Conservation (phyloP, 192 early-diverging fungal genomes). For the Gaertneriomyces semiglobifer region DNA sequence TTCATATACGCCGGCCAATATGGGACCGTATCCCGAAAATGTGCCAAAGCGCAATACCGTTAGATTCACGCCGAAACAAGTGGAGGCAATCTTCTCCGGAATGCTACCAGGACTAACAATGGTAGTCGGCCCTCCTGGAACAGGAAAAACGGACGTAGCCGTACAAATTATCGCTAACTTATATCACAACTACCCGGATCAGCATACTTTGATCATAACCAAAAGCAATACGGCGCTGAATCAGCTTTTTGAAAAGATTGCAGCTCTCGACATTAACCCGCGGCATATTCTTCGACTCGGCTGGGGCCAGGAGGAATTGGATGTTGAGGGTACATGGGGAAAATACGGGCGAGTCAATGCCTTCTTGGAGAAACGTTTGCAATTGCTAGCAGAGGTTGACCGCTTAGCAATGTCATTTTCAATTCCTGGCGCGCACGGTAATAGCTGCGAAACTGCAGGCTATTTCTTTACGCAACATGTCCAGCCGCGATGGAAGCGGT, state of each 20-base stretch:
- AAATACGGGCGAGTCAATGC: slow-evolving; percentile 94
- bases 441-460: slow-evolving; percentile 88
- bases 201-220: slow-evolving; percentile 90
- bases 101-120: slow-evolving; percentile 82
- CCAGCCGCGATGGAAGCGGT: slow-evolving; percentile 70
- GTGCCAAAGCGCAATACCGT: slow-evolving; percentile 67
- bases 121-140: slow-evolving; percentile 96
- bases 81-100: slow-evolving; percentile 83
- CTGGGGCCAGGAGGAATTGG: slow-evolving; percentile 87
- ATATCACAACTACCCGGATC: slow-evolving; percentile 84
- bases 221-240: slow-evolving; percentile 99
- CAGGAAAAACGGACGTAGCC: slow-evolving; percentile 97
- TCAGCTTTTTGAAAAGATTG: slow-evolving; percentile 97
- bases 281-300: slow-evolving; percentile 92
- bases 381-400: slow-evolving; percentile 73
- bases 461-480: slow-evolving; percentile 86
- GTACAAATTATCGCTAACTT: slow-evolving; percentile 95
- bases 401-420: slow-evolving; percentile 69
- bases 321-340: slow-evolving; percentile 67
- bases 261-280: slow-evolving; percentile 84
- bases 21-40: slow-evolving; percentile 74
- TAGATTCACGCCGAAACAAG: slow-evolving; percentile 81
- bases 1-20: slow-evolving; percentile 61
- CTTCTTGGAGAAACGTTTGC: slow-evolving; percentile 76
- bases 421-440: slow-evolving; percentile 81